These are phyloP conservation scores for Chlamydomonas incerta DNA, from an alignment of 139 green algal genomes.

Conservation along the genomic window DNA sequence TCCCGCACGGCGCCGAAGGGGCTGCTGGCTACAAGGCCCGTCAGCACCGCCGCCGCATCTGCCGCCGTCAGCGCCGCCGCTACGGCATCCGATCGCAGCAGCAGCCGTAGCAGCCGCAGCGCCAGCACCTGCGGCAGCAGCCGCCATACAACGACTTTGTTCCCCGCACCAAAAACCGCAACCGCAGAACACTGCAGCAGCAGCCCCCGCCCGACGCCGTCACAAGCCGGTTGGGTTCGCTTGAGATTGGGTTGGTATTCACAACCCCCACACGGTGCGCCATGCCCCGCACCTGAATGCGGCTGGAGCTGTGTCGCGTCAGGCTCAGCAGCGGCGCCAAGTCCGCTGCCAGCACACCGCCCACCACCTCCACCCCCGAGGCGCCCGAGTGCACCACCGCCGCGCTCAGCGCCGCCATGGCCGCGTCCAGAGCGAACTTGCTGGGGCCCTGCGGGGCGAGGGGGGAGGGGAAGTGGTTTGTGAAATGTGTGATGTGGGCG, in stretches of 20 bases:
- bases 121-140: slow-evolving; percentile 4
- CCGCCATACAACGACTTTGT: too few species aligned
- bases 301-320: slow-evolving; percentile 23
- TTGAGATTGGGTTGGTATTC: too few species aligned
- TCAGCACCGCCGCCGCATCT: background rate
- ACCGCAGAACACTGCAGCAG: too few species aligned
- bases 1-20: slow-evolving; percentile 18
- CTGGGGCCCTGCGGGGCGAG: slow-evolving; percentile 22
- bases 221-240: too few species aligned
- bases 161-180: too few species aligned
- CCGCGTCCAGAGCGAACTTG: slow-evolving; percentile 35
- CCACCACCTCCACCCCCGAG: background rate
- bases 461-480: background rate
- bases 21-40: background rate
- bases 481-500: background rate
- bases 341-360: background rate
- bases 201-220: too few species aligned
- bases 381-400: background rate
- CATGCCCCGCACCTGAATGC: slow-evolving; percentile 44
- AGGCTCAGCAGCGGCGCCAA: slow-evolving; percentile 22
- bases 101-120: background rate
- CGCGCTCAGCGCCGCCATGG: background rate
- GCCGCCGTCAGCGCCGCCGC: background rate
- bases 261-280: too few species aligned
- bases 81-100: background rate